A percentile compares a stretch with the other conserved stretches of the same genome.
These are phyloP conservation scores for Harringtonia aguacate DNA, from an alignment of 2,329 filamentous ascomycete genomes.

Conservation along the genomic window DNA sequence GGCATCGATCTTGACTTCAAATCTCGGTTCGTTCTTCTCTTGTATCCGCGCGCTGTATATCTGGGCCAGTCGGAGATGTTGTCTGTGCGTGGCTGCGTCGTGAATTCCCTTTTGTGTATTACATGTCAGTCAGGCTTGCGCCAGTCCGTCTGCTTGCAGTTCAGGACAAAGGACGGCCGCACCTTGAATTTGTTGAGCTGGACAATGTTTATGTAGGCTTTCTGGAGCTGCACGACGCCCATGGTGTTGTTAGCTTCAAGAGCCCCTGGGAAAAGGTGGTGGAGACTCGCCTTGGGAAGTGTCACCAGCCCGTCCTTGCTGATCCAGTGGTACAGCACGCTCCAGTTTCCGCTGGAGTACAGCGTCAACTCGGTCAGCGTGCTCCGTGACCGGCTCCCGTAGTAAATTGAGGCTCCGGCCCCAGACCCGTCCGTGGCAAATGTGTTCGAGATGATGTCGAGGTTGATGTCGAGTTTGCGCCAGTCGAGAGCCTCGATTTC, in stretches of 20 bases:
- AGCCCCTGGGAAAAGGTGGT: neutral
- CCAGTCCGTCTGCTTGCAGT: too few species aligned
- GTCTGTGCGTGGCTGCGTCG: neutral
- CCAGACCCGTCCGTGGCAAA: too few species aligned
- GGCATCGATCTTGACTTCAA: neutral
- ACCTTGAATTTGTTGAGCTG: neutral
- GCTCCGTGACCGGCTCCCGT: too few species aligned
- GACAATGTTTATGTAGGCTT: neutral
- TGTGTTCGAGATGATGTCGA: neutral
- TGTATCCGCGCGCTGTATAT: too few species aligned
- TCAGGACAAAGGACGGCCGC: neutral
- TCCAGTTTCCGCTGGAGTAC: slow-evolving; percentile 7
- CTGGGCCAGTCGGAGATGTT: neutral
- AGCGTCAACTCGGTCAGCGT: neutral
- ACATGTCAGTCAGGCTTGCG: neutral
- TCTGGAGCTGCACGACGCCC: neutral
- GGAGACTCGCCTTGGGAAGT: neutral
- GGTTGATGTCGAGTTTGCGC: slow-evolving; percentile 7
- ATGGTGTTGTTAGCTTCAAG: neutral
- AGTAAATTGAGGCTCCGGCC: too few species aligned
- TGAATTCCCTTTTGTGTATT: neutral
- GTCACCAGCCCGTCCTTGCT: neutral
- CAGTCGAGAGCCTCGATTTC: slow-evolving; percentile 5
- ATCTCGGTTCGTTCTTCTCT: too few species aligned
- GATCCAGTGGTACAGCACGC: slow-evolving; percentile 6